Evolutionary conservation across 1,139 yeast genomes (phyloP).

Genomic region (Saccharomyces hybrid): DNA sequence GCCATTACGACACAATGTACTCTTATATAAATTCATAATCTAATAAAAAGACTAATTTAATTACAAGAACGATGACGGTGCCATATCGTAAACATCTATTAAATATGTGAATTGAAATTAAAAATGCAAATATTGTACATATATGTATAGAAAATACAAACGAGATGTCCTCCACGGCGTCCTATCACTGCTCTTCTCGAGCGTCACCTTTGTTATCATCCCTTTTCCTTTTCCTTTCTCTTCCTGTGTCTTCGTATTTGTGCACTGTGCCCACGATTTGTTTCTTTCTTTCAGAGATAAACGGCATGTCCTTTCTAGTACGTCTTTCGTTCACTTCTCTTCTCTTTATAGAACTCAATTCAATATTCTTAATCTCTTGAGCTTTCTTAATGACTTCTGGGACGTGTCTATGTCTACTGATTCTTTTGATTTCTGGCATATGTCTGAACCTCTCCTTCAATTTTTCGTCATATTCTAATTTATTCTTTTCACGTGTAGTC

Average conservation of each 20-base stretch:
- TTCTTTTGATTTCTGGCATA: constrained; percentile 94
- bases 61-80: neutral
- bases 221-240: constrained; percentile 7
- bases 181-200: neutral
- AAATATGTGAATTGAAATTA: neutral
- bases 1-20: neutral
- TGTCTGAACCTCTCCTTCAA: constrained; percentile 86
- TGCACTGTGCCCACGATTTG: constrained; percentile 81
- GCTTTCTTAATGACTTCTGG: constrained; percentile 86
- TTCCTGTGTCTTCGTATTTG: constrained; percentile 32
- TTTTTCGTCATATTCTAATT: constrained; percentile 84
- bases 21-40: neutral
- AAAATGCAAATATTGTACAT: constrained; percentile 1
- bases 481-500: constrained; percentile 71
- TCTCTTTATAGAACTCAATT: constrained; percentile 62
- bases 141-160: neutral
- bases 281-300: constrained; percentile 65
- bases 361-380: constrained; percentile 71
- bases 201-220: constrained; percentile 1
- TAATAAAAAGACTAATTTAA: neutral
- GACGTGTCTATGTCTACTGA: constrained; percentile 84
- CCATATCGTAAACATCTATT: neutral
- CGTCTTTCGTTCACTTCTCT: constrained; percentile 77
- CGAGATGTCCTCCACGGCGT: neutral
- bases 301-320: constrained; percentile 61